Conservation (phyloP, 192 early-diverging fungal genomes). For the Backusella sp. region DNA sequence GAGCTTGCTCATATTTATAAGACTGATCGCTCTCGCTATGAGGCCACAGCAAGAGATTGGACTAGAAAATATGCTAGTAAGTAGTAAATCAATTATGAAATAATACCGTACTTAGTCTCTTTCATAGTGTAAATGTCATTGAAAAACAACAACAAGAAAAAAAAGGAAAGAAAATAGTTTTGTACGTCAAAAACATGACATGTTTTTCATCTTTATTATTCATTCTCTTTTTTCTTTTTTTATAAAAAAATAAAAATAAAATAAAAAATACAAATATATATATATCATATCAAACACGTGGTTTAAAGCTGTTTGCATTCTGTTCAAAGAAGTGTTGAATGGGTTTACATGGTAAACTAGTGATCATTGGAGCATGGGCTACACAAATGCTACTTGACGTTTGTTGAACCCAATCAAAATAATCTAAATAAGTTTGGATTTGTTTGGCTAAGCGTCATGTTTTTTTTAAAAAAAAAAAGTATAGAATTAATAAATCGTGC, state of each 20-base stretch:
- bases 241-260: slow-evolving; percentile 4
- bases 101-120: not conserved
- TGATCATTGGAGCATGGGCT: slow-evolving; percentile 26
- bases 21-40: slow-evolving; percentile 86
- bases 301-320: slow-evolving; percentile 37
- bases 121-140: not conserved
- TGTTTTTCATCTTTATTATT: not conserved
- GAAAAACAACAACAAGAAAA: not conserved
- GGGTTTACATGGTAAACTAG: slow-evolving; percentile 11
- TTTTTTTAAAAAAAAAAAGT: not conserved
- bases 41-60: slow-evolving; percentile 90
- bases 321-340: slow-evolving; percentile 27
- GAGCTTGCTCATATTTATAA: slow-evolving; percentile 98
- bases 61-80: slow-evolving; percentile 82
- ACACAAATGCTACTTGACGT: slow-evolving; percentile 30
- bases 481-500: not conserved
- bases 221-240: not conserved
- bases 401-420: slow-evolving; percentile 30
- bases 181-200: not conserved
- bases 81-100: not conserved
- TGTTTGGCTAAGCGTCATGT: slow-evolving; percentile 1
- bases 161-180: not conserved
- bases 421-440: slow-evolving; percentile 30
- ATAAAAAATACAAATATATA: not conserved
- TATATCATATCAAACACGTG: slow-evolving; percentile 15